Percentiles rank a stretch among this genome's conserved stretches.
phyloP scores from a whole-genome alignment of 805 yeast genomes.

The Yarrowia osloensis region DNA sequence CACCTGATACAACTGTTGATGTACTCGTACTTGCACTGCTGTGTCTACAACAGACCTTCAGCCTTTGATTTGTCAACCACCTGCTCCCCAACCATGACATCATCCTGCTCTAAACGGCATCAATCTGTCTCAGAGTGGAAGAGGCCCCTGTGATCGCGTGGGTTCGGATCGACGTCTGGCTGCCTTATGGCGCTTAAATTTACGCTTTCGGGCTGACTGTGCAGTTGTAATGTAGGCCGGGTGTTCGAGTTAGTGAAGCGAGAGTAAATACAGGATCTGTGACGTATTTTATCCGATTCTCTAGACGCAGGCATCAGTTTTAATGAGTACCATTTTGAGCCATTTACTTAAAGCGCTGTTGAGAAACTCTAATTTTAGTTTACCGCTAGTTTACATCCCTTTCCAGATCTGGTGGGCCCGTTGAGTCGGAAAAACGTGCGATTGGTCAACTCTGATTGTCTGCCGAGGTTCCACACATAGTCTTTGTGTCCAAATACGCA shows the following conservation, averaged over 20 bases:
- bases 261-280: no score
- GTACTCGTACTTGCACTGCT: no score
- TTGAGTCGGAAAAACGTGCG: neutral
- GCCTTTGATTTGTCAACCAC: no score
- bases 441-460: neutral
- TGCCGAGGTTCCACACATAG: neutral
- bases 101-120: neutral
- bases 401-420: neutral
- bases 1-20: no score
- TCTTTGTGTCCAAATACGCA: neutral
- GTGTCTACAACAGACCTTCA: no score
- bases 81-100: neutral
- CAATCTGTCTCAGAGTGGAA: neutral
- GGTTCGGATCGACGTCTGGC: neutral
- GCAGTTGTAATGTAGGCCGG: no score
- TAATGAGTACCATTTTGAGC: no score
- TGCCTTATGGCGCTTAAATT: slow-evolving; percentile 10
- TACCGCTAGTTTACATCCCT: no score
- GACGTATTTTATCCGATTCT: no score
- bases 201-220: neutral
- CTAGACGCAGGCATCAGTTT: no score
- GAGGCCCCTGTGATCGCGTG: neutral
- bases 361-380: neutral
- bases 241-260: no score
- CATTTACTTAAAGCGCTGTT: no score